A percentile compares a stretch with the other conserved stretches of the same genome.
These are phyloP conservation scores for Mycosarcoma maydis DNA, from an alignment of 1,284 basidiomycete species.

Conservation along the genomic window DNA sequence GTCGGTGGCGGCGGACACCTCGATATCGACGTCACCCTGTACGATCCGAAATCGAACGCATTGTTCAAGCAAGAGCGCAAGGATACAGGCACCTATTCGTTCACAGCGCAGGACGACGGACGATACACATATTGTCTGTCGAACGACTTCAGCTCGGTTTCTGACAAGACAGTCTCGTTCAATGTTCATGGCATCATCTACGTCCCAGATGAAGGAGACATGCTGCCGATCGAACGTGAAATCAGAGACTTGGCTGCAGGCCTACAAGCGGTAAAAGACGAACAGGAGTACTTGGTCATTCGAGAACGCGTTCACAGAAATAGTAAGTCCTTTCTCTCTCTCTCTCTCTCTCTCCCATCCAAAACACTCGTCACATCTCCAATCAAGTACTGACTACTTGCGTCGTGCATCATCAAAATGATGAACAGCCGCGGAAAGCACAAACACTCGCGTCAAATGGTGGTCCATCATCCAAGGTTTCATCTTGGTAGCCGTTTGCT, in stretches of 20 bases:
- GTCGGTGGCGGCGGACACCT: conserved; percentile 95
- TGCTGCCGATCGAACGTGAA: conserved; percentile 87
- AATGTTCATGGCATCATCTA: conserved; percentile 98
- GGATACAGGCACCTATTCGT: conserved; percentile 86
- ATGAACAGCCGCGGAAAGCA: conserved; percentile 68
- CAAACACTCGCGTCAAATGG: conserved; percentile 95
- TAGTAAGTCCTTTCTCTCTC: conserved; percentile 72
- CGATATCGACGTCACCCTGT: conserved; percentile 94
- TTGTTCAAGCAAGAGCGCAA: conserved; percentile 84
- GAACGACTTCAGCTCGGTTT: conserved; percentile 94
- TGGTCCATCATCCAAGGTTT: conserved; percentile 93
- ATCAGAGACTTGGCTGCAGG: conserved; percentile 87
- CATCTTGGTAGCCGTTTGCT: conserved; percentile 88
- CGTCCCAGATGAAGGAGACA: conserved; percentile 80
- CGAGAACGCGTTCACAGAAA: conserved; percentile 92
- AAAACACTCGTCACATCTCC: background rate
- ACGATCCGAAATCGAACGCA: conserved; percentile 73
- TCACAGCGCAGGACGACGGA: conserved; percentile 86
- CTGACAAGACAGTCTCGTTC: conserved; percentile 96
- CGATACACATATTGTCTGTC: conserved; percentile 96
- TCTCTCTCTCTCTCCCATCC: background rate
- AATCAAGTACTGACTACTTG: background rate
- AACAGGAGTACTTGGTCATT: conserved; percentile 97
- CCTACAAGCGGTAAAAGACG: conserved; percentile 91
- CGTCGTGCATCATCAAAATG: background rate